Base-by-base conservation (phyloP, 2,329 filamentous ascomycete genomes). In the Pseudogymnoascus sp. region DNA sequence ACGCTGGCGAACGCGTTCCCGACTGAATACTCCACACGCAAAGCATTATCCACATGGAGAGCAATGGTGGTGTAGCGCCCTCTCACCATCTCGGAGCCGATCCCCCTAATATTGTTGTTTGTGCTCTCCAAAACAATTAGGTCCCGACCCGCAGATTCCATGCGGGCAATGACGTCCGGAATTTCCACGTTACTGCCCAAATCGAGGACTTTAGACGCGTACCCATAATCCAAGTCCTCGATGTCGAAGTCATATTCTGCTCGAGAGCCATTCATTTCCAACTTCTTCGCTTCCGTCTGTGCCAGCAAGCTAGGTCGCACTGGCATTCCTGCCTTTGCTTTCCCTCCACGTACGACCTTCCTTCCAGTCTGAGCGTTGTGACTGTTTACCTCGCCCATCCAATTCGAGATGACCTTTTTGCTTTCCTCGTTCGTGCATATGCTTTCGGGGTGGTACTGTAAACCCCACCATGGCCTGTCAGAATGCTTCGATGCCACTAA, bases 31-130 rank as follows among this genome's bases (percentile, higher is more conserved):
- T 85, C 80, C n/a, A 88, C 68, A 6, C 78, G 80, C 63, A 81
- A 66, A 0, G 84, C 80, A 35, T 82, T 73, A 14, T 79, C 77
- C 1, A 87, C 79, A 8, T 86, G 79, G 0, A 91, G 74, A 0
- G 86, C 89, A 59, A 95, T 80, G 65, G 95, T 90, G 69, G 87
- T 92, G 70, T 84, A 89, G 53, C 84, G 77, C 2, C 88, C 88
- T 57, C 77, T 74, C 1, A 81, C 78, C 75, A 78, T 60, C 62
- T 79, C 77, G 1, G 74, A 68, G n/a, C 65, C 74, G 37, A 76
- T 76, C 62, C 75, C 70, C 12, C 72, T 75, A 47, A 73, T 79
- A 71, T 72, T 71, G 12, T 58, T 37, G 35, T 58, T 58, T 58
- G 57, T 58, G 57, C 57, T 58, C 35, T 86, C 85, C 15, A 85